Base-by-base conservation (phyloP, 1,139 yeast species). In the Entelexis paramagnoliae region DNA sequence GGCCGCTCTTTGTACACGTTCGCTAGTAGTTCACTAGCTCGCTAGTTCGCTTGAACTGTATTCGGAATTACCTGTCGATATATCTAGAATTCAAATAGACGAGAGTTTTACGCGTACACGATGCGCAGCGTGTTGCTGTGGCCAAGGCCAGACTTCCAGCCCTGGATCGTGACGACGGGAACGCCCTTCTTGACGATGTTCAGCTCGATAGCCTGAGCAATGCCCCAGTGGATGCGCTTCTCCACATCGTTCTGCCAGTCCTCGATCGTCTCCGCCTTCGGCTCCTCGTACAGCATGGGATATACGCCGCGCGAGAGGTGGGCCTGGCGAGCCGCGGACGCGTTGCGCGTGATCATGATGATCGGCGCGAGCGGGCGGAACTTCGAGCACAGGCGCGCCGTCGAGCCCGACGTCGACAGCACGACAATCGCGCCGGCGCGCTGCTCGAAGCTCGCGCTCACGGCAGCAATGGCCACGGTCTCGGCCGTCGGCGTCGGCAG, bases 111-210 rank as follows among this genome's bases (percentile, higher is more conserved):
- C 17, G 59, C 58, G 48, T 45, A 35, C 36, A 71, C 62, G 53
- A 72, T 68, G 79, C 97, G 91, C 72, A 91, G 80, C 60, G 98
- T 91, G 83, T 91, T 91, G 68, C 98, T 85, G 80, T 91, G 96
- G 69, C 98, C 99, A 60, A 89, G 78, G 74, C 98, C 98, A 71
- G 93, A 85, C 68, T 95, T 86, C 94, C 96, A 91, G 71, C 98
- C 98, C 79, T 91, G 98, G 69, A 91, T 84, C 67, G 95, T 86
- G 63, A 91, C 88, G 65, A 88, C 84, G 56, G 85, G 76, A 71
- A 88, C 96, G 71, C 96, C 96, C 72, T 80, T 80, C 66, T 75
- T 73, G 70, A 91, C 76, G 71, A 91, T 81, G 62, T 95, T 95
- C 66, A 89, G 79, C 61, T 79, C 83, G 67, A 83, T 77, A 63